These are phyloP conservation scores for Stenocarpella maydis DNA, from an alignment of 2,329 filamentous ascomycete genomes.

Conservation along the genomic window DNA sequence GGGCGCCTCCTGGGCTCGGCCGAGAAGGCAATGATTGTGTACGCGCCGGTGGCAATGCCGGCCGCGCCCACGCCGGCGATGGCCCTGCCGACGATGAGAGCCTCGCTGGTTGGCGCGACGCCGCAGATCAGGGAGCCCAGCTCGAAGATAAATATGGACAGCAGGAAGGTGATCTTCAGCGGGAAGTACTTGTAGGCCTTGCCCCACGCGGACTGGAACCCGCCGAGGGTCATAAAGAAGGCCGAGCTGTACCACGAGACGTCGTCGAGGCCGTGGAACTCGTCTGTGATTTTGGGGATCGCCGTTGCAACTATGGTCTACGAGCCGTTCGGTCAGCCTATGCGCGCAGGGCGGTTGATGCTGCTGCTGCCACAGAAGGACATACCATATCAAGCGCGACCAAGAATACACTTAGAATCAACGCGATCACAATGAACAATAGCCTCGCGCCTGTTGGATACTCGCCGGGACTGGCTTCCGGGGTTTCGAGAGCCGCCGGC, in stretches of 20 bases:
- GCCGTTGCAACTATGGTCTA: constrained; percentile 54
- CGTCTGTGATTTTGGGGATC: constrained; percentile 47
- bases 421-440: constrained; percentile 54
- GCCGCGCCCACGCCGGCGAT: constrained; percentile 35
- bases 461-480: neutral
- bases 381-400: constrained; percentile 56
- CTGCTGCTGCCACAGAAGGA: neutral
- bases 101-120: constrained; percentile 42
- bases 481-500: neutral
- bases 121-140: constrained; percentile 54
- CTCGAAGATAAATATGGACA: constrained; percentile 52
- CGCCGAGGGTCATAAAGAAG: constrained; percentile 46
- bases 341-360: neutral
- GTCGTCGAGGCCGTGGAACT: constrained; percentile 47
- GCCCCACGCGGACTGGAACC: constrained; percentile 39
- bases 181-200: constrained; percentile 50
- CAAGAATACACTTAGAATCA: constrained; percentile 59
- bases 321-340: constrained; percentile 15
- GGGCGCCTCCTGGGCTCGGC: constrained; percentile 39
- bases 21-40: constrained; percentile 37
- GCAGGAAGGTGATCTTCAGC: constrained; percentile 50
- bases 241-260: constrained; percentile 58
- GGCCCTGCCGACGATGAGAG: constrained; percentile 38
- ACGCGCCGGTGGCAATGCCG: constrained; percentile 34
- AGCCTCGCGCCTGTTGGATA: constrained; percentile 52